Evolutionary conservation across 2,329 filamentous ascomycete genomes (phyloP).

Genomic region (Exophiala oligosperma): DNA sequence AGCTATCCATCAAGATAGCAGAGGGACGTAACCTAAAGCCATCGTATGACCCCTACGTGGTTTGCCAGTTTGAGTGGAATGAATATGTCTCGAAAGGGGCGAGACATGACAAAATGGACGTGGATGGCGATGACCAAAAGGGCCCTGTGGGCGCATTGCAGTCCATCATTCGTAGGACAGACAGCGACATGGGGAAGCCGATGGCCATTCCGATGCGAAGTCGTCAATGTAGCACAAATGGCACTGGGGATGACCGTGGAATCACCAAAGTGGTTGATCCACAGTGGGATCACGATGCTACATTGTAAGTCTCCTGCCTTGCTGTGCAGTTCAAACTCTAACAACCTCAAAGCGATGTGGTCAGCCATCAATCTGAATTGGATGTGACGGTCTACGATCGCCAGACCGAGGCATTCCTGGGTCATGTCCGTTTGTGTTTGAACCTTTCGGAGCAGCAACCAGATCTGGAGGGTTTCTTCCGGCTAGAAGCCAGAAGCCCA

Average conservation of each 20-base stretch:
- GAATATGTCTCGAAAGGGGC: constrained; percentile 92
- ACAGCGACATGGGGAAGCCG: constrained; percentile 77
- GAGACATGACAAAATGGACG: constrained; percentile 58
- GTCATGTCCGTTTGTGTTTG: constrained; percentile 81
- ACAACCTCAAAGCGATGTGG: constrained; percentile 70
- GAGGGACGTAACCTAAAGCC: constrained; percentile 81
- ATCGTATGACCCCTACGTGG: constrained; percentile 88
- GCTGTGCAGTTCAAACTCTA: constrained; percentile 27
- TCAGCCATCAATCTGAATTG: constrained; percentile 84
- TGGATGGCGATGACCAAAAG: constrained; percentile 62
- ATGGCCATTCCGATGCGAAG: constrained; percentile 98
- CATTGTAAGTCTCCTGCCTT: constrained; percentile 70
- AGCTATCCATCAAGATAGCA: constrained; percentile 82
- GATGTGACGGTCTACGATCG: constrained; percentile 94
- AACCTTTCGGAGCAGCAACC: constrained; percentile 67
- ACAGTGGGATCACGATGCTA: constrained; percentile 91
- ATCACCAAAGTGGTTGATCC: constrained; percentile 75
- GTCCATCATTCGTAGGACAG: constrained; percentile 66
- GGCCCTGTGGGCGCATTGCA: constrained; percentile 52
- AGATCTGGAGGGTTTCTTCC: constrained; percentile 81
- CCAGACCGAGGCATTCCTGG: constrained; percentile 85
- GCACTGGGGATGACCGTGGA: constrained; percentile 64
- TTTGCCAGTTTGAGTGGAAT: constrained; percentile 94
- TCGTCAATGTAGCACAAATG: constrained; percentile 94
- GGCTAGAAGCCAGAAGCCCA: constrained; percentile 74